Base-by-base conservation (phyloP, 2,329 filamentous ascomycete genomes). In the Exophiala alcalophila region DNA sequence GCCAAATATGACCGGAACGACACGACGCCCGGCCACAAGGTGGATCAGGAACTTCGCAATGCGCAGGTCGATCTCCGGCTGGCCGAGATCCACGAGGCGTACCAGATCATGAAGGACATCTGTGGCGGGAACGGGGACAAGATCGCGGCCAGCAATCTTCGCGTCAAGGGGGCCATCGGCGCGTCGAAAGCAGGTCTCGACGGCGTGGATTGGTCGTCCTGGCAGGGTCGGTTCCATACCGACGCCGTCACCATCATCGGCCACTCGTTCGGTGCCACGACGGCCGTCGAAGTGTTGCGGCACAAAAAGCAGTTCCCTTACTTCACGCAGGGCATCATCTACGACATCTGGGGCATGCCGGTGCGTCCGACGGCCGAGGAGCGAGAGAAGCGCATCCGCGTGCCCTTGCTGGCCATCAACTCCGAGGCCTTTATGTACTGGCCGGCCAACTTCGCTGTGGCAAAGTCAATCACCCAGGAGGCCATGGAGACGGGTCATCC, bases 341-440 rank as follows among this genome's bases (percentile, higher is more conserved):
- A 84, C 44, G 81, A 84, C 51, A 75, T 80, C 5, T 84, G 80
- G 80, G 80, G 72, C 5, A 45, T 46, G 46, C 39, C 42, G 9
- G 43, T 54, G 16, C 36, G 40, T 15, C 39, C 47, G 4, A 37
- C 66, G 53, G 76, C 61, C 57, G 68, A 73, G 20, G 65, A 69
- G 12, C 63, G 66, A 1, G 55, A 67, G 3, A 65, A 74, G 42
- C 66, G 68, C 11, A 71, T 76, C 30, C 64, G 66, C 25, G 69
- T 73, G 9, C 81, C 81, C 4, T 57, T 84, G 5, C 67, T 85
- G 4, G 76, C 75, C 3, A 78, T 85, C 57, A 82, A 81, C 34
- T 78, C 73, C 4, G 81, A 85, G 60, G 81, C 79, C 0, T 84
- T 84, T 63, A 83, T 83, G 69, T 81, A 84, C 61, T 84, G 81